A percentile compares a stretch with the other conserved stretches of the same genome.
Evolutionary conservation across 371 early-diverging fungal species (phyloP).

Genomic region (Funneliformis caledonium): DNA sequence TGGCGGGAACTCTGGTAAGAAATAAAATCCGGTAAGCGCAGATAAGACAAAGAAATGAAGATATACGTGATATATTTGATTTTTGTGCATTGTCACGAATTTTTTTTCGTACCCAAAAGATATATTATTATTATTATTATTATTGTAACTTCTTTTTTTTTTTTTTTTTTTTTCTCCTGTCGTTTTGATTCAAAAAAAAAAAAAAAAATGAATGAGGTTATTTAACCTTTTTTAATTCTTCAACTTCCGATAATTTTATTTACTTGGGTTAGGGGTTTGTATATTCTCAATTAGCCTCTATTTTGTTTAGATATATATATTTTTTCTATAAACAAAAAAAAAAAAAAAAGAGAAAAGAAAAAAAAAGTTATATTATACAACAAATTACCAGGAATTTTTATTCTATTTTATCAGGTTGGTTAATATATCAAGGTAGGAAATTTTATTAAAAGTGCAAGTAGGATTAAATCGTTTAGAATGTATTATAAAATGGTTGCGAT

Average conservation of each 20-base stretch:
- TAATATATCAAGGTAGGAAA: slow-evolving; percentile 25
- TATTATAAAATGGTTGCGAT: too few relatives aligned
- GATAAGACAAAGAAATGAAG: not conserved
- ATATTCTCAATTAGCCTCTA: slow-evolving; percentile 6
- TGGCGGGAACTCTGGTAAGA: slow-evolving; percentile 34
- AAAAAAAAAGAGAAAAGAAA: too few relatives aligned
- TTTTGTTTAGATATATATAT: slow-evolving; percentile 7
- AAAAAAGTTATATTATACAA: slow-evolving; percentile 3
- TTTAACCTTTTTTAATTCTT: not conserved
- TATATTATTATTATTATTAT: not conserved
- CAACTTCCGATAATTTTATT: not conserved
- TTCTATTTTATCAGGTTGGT: slow-evolving; percentile 20
- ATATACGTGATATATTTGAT: slow-evolving; percentile 14
- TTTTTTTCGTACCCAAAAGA: not conserved
- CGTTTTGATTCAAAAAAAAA: not conserved
- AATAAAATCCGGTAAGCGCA: slow-evolving; percentile 34
- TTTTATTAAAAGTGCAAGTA: slow-evolving; percentile 12
- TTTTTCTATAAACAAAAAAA: not conserved
- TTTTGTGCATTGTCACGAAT: not conserved
- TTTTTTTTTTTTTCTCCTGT: not conserved
- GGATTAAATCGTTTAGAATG: not conserved
- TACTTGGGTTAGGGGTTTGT: slow-evolving; percentile 31
- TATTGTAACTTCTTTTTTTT: not conserved
- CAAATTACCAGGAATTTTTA: not conserved
- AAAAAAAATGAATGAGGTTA: not conserved